Percentiles rank a stretch among this genome's conserved stretches.
Evolutionary conservation across 305 asterid species (phyloP).

Genomic region (Stenogyne calaminthoides): DNA sequence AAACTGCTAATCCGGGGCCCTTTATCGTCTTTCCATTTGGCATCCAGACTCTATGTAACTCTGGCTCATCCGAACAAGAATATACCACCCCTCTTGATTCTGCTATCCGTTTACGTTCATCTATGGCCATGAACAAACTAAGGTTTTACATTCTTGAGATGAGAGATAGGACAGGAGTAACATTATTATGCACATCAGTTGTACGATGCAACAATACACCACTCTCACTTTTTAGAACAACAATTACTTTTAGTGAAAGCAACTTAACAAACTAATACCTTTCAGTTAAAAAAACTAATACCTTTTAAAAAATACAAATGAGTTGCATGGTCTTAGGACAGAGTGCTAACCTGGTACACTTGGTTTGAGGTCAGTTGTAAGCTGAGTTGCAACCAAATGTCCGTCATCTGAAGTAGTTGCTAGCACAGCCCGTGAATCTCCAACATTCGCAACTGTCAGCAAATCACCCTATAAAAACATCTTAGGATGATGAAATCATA

Average conservation of each 20-base stretch:
- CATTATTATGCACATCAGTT: too few relatives aligned
- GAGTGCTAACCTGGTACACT: conserved; percentile 63
- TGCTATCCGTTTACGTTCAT: conserved; percentile 67
- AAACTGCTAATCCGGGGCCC: conserved; percentile 85
- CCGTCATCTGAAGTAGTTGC: conserved; percentile 64
- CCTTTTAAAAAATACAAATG: too few relatives aligned
- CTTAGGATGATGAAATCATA: not conserved
- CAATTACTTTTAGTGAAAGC: too few relatives aligned
- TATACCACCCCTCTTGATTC: conserved; percentile 56
- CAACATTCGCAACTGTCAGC: conserved; percentile 65
- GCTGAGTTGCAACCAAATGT: conserved; percentile 58
- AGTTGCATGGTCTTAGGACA: not conserved
- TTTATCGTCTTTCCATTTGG: conserved; percentile 47
- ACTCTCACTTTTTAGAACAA: too few relatives aligned
- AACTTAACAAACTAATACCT: too few relatives aligned
- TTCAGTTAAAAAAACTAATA: too few relatives aligned
- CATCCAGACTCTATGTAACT: conserved; percentile 75
- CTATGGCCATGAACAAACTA: conserved; percentile 32
- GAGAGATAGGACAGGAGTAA: not conserved
- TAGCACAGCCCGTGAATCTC: conserved; percentile 82
- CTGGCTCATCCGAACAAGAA: conserved; percentile 71
- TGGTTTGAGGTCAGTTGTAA: conserved; percentile 80
- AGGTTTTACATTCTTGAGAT: not conserved
- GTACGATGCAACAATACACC: too few relatives aligned
- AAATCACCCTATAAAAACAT: conserved; percentile 56